Evolutionary conservation across 1,139 yeast genomes (phyloP).

Genomic region (Yarrowia galli): DNA sequence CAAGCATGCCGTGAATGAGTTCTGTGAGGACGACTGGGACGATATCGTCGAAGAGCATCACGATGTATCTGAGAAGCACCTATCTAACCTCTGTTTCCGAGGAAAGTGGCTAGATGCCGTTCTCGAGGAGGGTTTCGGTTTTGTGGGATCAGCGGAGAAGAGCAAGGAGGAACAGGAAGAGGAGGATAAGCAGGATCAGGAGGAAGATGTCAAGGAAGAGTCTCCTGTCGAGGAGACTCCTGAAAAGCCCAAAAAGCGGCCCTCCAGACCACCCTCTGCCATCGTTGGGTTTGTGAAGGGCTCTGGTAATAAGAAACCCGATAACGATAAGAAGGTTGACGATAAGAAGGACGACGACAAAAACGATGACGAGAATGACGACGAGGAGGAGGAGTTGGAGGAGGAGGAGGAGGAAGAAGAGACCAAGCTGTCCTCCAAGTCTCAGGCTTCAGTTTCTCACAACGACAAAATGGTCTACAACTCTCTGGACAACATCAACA

Average conservation of each 20-base stretch:
- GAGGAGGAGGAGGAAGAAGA: neutral
- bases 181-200: slow-evolving; percentile 5
- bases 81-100: slow-evolving; percentile 66
- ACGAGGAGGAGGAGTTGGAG: neutral
- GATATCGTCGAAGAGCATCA: slow-evolving; percentile 46
- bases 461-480: slow-evolving; percentile 12
- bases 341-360: neutral
- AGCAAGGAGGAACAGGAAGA: neutral
- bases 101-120: slow-evolving; percentile 76
- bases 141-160: slow-evolving; percentile 55
- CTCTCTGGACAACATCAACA: slow-evolving; percentile 9
- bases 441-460: slow-evolving; percentile 15
- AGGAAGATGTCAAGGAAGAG: slow-evolving; percentile 22
- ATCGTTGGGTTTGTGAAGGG: slow-evolving; percentile 28
- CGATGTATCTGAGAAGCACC: slow-evolving; percentile 51
- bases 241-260: slow-evolving; percentile 9
- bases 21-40: slow-evolving; percentile 58
- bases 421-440: neutral
- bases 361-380: neutral
- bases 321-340: neutral
- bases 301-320: slow-evolving; percentile 6
- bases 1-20: slow-evolving; percentile 56
- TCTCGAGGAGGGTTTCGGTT: slow-evolving; percentile 74
- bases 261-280: slow-evolving; percentile 11
- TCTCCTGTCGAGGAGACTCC: neutral